phyloP scores from a whole-genome alignment of 441 rosid genomes.

The Adansonia madagascariensis region DNA sequence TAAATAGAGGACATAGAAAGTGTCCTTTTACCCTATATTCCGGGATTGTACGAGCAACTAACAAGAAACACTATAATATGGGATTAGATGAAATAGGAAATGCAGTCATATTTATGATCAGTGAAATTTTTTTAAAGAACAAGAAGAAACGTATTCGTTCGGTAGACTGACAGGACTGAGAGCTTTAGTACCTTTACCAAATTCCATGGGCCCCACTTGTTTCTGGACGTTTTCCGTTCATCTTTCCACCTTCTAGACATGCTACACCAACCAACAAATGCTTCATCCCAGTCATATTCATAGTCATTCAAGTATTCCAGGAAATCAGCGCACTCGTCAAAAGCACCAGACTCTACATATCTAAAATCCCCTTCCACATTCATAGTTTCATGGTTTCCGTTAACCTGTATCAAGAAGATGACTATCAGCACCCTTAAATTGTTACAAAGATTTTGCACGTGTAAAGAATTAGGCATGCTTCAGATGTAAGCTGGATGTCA shows the following conservation, averaged over 20 bases:
- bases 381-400: constrained; percentile 95
- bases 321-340: constrained; percentile 77
- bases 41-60: not conserved
- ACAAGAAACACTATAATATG: not conserved
- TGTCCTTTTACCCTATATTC: not conserved
- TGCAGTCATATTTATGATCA: not conserved
- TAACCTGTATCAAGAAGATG: constrained; percentile 47
- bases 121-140: not conserved
- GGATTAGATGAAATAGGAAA: constrained; percentile 1
- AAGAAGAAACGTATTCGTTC: not conserved
- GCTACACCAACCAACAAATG: constrained; percentile 68
- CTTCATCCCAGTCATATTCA: constrained; percentile 65
- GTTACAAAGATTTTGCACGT: not conserved
- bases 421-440: constrained; percentile 20
- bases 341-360: constrained; percentile 75
- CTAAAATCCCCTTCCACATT: constrained; percentile 91
- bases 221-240: constrained; percentile 50
- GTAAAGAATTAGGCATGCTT: constrained; percentile 6
- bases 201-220: constrained; percentile 73
- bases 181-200: constrained; percentile 70
- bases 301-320: constrained; percentile 62
- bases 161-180: constrained; percentile 8
- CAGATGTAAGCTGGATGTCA: not conserved
- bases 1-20: constrained; percentile 19
- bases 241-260: constrained; percentile 51